phyloP scores from a whole-genome alignment of 78 protist genomes.

The Cavenderia fasciculata region DNA sequence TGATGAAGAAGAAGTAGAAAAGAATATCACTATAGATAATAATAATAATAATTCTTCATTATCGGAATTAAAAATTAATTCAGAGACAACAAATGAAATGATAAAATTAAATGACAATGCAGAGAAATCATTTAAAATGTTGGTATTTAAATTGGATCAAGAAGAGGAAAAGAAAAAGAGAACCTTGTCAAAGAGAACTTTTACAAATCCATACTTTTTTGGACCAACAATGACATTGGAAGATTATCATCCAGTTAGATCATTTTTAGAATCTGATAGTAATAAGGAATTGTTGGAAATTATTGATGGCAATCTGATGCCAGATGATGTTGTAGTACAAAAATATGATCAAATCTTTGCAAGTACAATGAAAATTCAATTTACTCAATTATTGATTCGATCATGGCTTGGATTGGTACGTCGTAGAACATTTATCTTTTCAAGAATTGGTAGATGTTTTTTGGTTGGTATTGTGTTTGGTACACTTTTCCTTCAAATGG shows the following conservation, averaged over 20 bases:
- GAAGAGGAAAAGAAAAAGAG: background rate
- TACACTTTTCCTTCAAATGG: constrained; percentile 13
- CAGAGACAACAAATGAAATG: no score
- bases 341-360: background rate
- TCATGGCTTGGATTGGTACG: background rate
- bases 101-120: no score
- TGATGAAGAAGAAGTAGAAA: no score
- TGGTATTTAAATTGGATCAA: background rate
- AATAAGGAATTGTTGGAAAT: background rate
- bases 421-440: background rate
- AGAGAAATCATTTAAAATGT: no score
- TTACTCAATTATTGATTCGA: constrained; percentile 2
- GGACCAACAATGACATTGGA: no score
- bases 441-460: constrained; percentile 36
- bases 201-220: no score
- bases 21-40: no score
- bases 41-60: no score
- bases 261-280: background rate
- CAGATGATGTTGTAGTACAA: background rate
- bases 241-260: constrained; percentile 11
- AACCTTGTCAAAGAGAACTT: no score
- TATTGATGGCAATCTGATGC: background rate
- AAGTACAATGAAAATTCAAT: background rate
- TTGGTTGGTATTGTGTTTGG: constrained; percentile 23
- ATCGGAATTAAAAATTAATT: no score